Evolutionary conservation across 495 filamentous ascomycete genomes (phyloP).

Genomic region (Cercophora samala): DNA sequence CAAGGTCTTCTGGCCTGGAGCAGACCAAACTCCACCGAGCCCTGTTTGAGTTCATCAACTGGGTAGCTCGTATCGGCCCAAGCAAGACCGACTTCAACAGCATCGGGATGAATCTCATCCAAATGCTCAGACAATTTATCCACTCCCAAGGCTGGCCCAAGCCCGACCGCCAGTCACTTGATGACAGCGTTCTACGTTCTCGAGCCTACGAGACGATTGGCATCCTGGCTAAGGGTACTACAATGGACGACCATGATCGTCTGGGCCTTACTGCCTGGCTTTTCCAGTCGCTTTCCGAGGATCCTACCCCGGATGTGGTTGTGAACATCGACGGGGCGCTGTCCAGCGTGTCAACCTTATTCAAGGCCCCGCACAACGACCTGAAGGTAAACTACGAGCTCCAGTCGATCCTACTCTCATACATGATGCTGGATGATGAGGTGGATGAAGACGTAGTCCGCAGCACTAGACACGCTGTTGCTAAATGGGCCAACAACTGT

Average conservation of each 20-base stretch:
- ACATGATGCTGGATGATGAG: slow-evolving; percentile 60
- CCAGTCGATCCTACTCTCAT: slow-evolving; percentile 57
- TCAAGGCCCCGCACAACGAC: slow-evolving; percentile 46
- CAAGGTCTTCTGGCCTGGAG: slow-evolving; percentile 28
- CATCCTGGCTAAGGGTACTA: slow-evolving; percentile 60
- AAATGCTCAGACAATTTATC: slow-evolving; percentile 69
- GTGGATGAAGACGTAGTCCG: slow-evolving; percentile 54
- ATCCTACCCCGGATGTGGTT: slow-evolving; percentile 69
- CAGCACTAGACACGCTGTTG: slow-evolving; percentile 73
- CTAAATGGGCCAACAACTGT: slow-evolving; percentile 88
- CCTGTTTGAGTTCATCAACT: slow-evolving; percentile 85
- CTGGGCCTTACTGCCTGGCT: slow-evolving; percentile 68
- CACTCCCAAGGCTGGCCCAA: slow-evolving; percentile 81
- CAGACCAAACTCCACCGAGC: slow-evolving; percentile 61
- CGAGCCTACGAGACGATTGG: slow-evolving; percentile 84
- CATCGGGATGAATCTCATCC: slow-evolving; percentile 69
- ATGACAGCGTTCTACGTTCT: slow-evolving; percentile 64
- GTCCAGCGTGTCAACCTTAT: slow-evolving; percentile 59
- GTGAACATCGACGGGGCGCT: slow-evolving; percentile 88
- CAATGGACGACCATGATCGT: slow-evolving; percentile 48
- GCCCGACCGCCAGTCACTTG: slow-evolving; percentile 51
- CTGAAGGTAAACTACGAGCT: slow-evolving; percentile 28
- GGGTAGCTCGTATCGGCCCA: slow-evolving; percentile 74
- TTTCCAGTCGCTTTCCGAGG: slow-evolving; percentile 75
- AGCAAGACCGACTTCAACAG: slow-evolving; percentile 46